Percentiles rank a stretch among this genome's conserved stretches.
Evolutionary conservation across 352 stramenopile species (phyloP).

Genomic region (Globisporangium irregulare): DNA sequence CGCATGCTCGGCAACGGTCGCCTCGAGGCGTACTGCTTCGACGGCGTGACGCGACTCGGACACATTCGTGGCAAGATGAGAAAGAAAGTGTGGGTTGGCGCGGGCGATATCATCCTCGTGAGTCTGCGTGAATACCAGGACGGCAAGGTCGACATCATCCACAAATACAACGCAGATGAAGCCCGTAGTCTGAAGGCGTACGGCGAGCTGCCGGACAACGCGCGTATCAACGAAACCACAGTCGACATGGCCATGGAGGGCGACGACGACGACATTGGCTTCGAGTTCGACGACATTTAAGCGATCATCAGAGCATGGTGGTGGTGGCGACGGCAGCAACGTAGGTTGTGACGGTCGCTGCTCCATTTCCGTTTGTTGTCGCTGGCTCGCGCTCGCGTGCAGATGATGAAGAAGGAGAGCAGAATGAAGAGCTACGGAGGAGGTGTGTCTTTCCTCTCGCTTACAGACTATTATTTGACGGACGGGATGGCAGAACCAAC

Average conservation of each 20-base stretch:
- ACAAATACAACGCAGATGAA: slow-evolving; percentile 98
- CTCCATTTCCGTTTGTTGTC: not conserved
- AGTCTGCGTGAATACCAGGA: slow-evolving; percentile 99
- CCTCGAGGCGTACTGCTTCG: slow-evolving; percentile 98
- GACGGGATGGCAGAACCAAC: slow-evolving; percentile 1
- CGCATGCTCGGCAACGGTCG: slow-evolving; percentile 98
- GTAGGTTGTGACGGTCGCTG: not conserved
- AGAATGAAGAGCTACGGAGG: not conserved
- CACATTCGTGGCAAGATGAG: slow-evolving; percentile 99
- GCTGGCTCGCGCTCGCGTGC: slow-evolving; percentile 1
- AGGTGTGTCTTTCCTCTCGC: slow-evolving; percentile 3
- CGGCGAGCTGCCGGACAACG: slow-evolving; percentile 98
- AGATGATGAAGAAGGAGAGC: not conserved
- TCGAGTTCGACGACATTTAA: slow-evolving; percentile 92
- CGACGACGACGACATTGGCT: slow-evolving; percentile 88
- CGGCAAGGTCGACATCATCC: slow-evolving; percentile 99
- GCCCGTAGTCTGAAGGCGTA: slow-evolving; percentile 99
- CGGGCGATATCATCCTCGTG: slow-evolving; percentile 99
- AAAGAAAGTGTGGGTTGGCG: slow-evolving; percentile 99
- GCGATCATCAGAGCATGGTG: slow-evolving; percentile 3
- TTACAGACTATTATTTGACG: slow-evolving; percentile 15
- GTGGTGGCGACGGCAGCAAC: not conserved
- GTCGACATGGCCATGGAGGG: slow-evolving; percentile 84
- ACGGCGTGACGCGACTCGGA: slow-evolving; percentile 96
- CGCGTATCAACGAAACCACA: slow-evolving; percentile 86